Base-by-base conservation (phyloP, 129 eudicot species). In the Chrysanthemum makinoi region DNA sequence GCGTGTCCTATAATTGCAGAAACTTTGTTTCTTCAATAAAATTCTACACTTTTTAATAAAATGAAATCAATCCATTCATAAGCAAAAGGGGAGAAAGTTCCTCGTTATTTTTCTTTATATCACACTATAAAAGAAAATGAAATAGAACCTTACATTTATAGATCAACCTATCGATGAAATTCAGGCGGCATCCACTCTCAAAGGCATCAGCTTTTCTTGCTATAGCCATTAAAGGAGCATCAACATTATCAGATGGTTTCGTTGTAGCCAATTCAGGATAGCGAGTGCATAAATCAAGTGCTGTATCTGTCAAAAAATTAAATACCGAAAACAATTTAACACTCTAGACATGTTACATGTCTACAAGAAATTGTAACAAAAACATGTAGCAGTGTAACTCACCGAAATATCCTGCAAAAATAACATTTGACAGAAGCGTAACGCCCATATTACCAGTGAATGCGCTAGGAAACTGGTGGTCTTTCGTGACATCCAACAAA, bases 231-330 rank as follows among this genome's bases (percentile, higher is more conserved):
- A 82, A 64, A 54, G 83, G 80, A 47, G 80, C 77, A 58, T 82
- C 75, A 22, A 54, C 70, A 49, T 79, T 75, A 64, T 77, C 76
- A 44, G 70, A 70, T 28, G 77, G 72, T 77, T 20, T 82, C 16
- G 74, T 72, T n/a, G 83, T 78, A 64, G 86, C 86, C 77, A 82
- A 71, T 7, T 81, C 74, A 30, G 82, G 82, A 64, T 77, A 76
- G 13, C 70, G 76, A 24, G 66, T 35, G 48, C 79, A 72, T 49
- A 81, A 78, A 56, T 77, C 76, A 16, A 72, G 74, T 52, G 85
- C 85, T 11, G 73, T 78, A 77, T 81, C 79, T 81, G 79, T 62
- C 24, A 79, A 39, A 70, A 49, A 49, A 11, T 16, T 2, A 44
- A 1, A 57, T 26, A 48, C 30, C 39, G 0, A 44, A 17, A 18